These are phyloP conservation scores for Ascodesmis nigricans DNA, from an alignment of 495 filamentous ascomycete genomes.

Conservation along the genomic window DNA sequence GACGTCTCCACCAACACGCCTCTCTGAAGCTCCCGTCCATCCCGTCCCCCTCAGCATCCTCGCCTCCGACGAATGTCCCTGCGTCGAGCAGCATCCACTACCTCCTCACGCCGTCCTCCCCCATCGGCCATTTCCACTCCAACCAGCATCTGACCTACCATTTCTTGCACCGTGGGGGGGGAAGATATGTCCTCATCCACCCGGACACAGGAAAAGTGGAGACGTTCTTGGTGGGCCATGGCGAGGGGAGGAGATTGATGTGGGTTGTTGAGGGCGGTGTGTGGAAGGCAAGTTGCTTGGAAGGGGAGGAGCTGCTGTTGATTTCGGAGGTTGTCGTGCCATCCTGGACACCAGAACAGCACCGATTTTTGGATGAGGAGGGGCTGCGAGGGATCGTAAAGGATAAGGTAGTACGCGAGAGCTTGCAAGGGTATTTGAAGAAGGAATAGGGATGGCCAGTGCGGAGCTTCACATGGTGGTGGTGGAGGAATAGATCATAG, in stretches of 20 bases:
- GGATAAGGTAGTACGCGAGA: slow-evolving; percentile 26
- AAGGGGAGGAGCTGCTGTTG: slow-evolving; percentile 29
- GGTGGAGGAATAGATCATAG: too few relatives aligned
- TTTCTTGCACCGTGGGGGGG: slow-evolving; percentile 36
- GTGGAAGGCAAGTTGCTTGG: slow-evolving; percentile 38
- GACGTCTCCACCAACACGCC: slow-evolving; percentile 36
- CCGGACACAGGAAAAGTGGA: slow-evolving; percentile 32
- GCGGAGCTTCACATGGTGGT: too few relatives aligned
- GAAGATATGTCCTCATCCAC: slow-evolving; percentile 39
- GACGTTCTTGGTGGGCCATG: slow-evolving; percentile 37
- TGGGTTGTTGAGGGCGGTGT: slow-evolving; percentile 48
- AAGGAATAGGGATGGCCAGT: too few relatives aligned
- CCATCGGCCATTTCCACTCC: slow-evolving; percentile 35
- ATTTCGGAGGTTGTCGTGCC: slow-evolving; percentile 48
- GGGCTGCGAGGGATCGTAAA: slow-evolving; percentile 29
- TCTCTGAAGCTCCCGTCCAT: slow-evolving; percentile 30
- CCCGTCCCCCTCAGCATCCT: slow-evolving; percentile 21
- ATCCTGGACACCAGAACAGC: slow-evolving; percentile 41
- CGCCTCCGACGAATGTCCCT: slow-evolving; percentile 18
- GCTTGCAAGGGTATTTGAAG: too few relatives aligned
- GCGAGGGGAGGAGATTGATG: slow-evolving; percentile 35
- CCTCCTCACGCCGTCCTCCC: slow-evolving; percentile 33
- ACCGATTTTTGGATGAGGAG: slow-evolving; percentile 33
- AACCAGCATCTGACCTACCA: slow-evolving; percentile 39
- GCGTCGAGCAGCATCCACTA: slow-evolving; percentile 38